A percentile compares a stretch with the other conserved stretches of the same genome.
Evolutionary conservation across 495 filamentous ascomycete species (phyloP).

Genomic region (Cairneyella variabilis): DNA sequence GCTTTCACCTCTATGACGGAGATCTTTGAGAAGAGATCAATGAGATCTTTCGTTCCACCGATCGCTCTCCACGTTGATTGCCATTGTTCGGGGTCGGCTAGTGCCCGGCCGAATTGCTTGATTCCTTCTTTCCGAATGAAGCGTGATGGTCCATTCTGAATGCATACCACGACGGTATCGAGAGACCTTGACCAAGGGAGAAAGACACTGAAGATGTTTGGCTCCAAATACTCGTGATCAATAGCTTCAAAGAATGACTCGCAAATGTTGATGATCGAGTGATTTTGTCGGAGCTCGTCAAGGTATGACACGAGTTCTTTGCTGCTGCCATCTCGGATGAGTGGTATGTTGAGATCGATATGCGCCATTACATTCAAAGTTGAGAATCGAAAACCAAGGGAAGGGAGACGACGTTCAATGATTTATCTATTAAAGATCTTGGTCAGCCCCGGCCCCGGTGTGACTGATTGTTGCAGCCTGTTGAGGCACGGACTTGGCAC

Average conservation of each 20-base stretch:
- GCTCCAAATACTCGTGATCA: background rate
- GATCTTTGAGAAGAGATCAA: slow-evolving; percentile 16
- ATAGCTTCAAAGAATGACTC: background rate
- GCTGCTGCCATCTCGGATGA: slow-evolving; percentile 4
- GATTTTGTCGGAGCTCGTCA: background rate
- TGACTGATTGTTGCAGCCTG: too few relatives aligned
- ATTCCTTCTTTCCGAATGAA: slow-evolving; percentile 15
- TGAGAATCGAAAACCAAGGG: too few relatives aligned
- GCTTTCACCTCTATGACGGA: slow-evolving; percentile 23
- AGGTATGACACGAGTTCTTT: slow-evolving; percentile 9
- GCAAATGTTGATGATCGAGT: background rate
- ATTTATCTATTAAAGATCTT: too few relatives aligned
- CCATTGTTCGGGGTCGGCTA: slow-evolving; percentile 17
- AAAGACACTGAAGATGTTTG: background rate
- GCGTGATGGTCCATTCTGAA: slow-evolving; percentile 1
- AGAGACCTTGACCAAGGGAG: slow-evolving; percentile 3
- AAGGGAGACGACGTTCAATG: too few relatives aligned
- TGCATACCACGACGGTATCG: slow-evolving; percentile 11
- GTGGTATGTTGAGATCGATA: slow-evolving; percentile 5
- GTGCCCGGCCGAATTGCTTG: slow-evolving; percentile 16
- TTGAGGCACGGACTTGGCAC: too few relatives aligned
- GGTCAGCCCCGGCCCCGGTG: too few relatives aligned
- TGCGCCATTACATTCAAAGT: slow-evolving; percentile 15
- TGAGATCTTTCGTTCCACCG: slow-evolving; percentile 20
- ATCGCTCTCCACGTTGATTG: slow-evolving; percentile 13